phyloP scores from a whole-genome alignment of 2,329 filamentous ascomycete genomes.

The Arthrobotrys entomopaga region DNA sequence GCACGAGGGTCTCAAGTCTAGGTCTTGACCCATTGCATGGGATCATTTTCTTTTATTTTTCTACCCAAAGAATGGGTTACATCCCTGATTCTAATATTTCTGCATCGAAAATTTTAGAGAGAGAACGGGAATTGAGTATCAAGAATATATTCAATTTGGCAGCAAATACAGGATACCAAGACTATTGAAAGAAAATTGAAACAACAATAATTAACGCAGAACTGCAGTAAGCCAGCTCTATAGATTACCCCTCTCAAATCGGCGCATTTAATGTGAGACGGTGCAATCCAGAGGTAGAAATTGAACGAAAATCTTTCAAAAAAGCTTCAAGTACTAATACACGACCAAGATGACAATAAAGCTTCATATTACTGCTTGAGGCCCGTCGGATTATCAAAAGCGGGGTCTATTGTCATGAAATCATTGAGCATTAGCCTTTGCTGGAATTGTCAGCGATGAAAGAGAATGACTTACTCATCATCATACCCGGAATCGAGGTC shows the following conservation, averaged over 20 bases:
- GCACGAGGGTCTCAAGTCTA: conserved; percentile 11
- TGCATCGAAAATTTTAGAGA: too few relatives aligned
- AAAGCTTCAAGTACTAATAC: conserved; percentile 19
- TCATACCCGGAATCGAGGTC: background rate
- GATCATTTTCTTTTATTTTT: background rate
- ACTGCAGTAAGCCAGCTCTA: conserved; percentile 14
- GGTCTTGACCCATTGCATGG: background rate
- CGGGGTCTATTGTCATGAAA: background rate
- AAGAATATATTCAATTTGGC: too few relatives aligned
- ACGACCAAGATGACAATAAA: conserved; percentile 4
- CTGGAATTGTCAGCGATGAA: conserved; percentile 13
- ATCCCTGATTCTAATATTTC: too few relatives aligned
- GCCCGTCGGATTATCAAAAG: conserved; percentile 3
- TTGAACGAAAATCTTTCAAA: conserved; percentile 10
- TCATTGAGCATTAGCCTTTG: conserved; percentile 12
- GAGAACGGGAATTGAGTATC: too few relatives aligned
- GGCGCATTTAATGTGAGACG: conserved; percentile 10
- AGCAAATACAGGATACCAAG: background rate
- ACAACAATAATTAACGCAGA: conserved; percentile 12
- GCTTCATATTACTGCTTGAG: conserved; percentile 11
- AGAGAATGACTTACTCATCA: conserved; percentile 9
- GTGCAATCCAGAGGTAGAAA: background rate
- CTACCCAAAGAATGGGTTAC: too few relatives aligned
- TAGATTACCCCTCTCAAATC: conserved; percentile 11
- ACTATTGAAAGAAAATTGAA: conserved; percentile 13